Base-by-base conservation (phyloP, 306 rosid genomes). In the Prunus padus region DNA sequence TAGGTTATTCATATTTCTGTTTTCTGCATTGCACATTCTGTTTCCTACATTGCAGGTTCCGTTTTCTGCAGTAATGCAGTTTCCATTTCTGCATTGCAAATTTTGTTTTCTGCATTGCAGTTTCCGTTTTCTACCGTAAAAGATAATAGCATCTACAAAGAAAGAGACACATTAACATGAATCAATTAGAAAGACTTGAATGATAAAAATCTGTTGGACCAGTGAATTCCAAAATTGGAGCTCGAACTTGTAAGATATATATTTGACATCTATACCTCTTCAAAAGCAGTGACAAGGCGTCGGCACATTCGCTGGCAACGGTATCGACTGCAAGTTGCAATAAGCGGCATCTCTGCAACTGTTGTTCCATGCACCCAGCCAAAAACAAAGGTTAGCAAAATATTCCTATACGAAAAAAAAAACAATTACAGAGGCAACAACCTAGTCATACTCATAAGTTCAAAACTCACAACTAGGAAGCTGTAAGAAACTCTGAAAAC, bases 221-320 rank as follows among this genome's bases (percentile, higher is more conserved):
- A 1, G 5, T 54, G 51, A n/a, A 40, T 12, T 71, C 51, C 13
- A 33, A 52, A 54, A 52, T 57, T 14, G 11, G 37, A 22, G 47
- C 42, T 22, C 66, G 0, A 1, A 8, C 57, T n/a, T 26, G 26
- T 13, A 68, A 19, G 13, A 33, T 69, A 37, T 4, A 11, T 31
- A 22, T 16, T n/a, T 63, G 71, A 52, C 77, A 80, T 57, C 26
- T 47, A 67, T 76, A 95, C 99, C 97, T 95, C 84, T 81, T 95
- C 96, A 74, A 95, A 89, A 45, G 91, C 89, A 81, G 46, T 84
- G 85, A 95, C 76, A 62, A 95, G 97, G 76, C 80, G 89, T 30
- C 97, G 90, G 80, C 99, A 88, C 99, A 95, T 95, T 87, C 99
- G 97, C 84, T 85, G 96, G 64, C 97, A 96, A 76, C 97, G 97